phyloP scores from a whole-genome alignment of 23 red algal species.

The Gracilaria domingensis region DNA sequence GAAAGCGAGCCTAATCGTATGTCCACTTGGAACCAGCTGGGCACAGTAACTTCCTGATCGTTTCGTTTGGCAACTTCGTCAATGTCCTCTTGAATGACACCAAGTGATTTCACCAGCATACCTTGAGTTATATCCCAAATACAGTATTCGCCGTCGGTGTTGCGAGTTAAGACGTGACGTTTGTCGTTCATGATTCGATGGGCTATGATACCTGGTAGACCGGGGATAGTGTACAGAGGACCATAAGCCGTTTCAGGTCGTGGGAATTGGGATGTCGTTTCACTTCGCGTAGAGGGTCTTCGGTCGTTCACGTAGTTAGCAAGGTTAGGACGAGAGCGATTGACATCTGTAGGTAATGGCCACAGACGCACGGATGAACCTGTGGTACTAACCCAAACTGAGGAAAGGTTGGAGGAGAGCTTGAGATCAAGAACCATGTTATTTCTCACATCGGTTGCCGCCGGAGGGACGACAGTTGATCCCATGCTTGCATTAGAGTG shows the following conservation, averaged over 20 bases:
- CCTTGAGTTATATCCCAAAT: constrained; percentile 86
- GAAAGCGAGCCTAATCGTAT: constrained; percentile 83
- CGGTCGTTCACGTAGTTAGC: constrained; percentile 30
- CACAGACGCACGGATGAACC: constrained; percentile 78
- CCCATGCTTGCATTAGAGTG: constrained; percentile 27
- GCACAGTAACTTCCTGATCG: constrained; percentile 88
- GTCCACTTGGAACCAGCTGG: constrained; percentile 95
- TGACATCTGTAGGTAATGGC: constrained; percentile 50
- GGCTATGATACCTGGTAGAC: constrained; percentile 87
- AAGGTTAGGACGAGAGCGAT: constrained; percentile 5
- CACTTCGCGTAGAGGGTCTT: constrained; percentile 5
- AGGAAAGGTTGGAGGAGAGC: constrained; percentile 58
- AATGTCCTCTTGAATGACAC: constrained; percentile 55
- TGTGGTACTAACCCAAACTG: constrained; percentile 84
- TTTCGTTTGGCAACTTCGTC: constrained; percentile 78
- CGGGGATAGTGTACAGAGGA: constrained; percentile 64
- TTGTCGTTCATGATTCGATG: constrained; percentile 92
- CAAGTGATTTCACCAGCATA: constrained; percentile 45
- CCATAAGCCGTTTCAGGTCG: constrained; percentile 2
- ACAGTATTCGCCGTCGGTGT: constrained; percentile 71
- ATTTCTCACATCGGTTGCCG: constrained; percentile 48
- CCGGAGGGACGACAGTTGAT: constrained; percentile 60
- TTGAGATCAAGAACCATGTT: constrained; percentile 85
- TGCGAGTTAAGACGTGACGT: constrained; percentile 85
- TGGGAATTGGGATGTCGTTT: neutral